These are phyloP conservation scores for Psilocybe azurescens DNA, from an alignment of 768 basidiomycete genomes.

Conservation along the genomic window DNA sequence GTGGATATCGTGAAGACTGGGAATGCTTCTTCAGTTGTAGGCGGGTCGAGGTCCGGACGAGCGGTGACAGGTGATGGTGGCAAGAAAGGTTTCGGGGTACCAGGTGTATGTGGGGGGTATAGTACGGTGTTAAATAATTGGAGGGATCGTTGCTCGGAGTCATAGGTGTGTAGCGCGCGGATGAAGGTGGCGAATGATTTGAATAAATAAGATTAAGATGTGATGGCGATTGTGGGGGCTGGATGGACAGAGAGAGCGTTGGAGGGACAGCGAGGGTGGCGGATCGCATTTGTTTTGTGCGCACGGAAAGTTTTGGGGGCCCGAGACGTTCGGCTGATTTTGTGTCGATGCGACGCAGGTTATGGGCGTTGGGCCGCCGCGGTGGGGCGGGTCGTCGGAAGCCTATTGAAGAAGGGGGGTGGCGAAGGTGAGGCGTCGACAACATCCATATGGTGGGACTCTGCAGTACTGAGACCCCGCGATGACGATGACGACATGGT, in stretches of 20 bases:
- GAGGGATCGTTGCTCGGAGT: constrained; percentile 39
- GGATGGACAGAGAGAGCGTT: constrained; percentile 37
- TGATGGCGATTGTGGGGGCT: constrained; percentile 56
- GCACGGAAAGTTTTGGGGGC: constrained; percentile 65
- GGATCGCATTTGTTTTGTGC: constrained; percentile 61
- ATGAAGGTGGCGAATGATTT: constrained; percentile 57
- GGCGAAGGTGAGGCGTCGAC: constrained; percentile 64
- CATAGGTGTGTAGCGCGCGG: constrained; percentile 47
- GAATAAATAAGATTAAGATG: constrained; percentile 66
- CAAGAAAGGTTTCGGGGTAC: constrained; percentile 45
- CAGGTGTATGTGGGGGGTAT: constrained; percentile 57
- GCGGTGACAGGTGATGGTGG: constrained; percentile 70
- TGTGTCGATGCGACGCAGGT: constrained; percentile 67
- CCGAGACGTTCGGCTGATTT: constrained; percentile 56
- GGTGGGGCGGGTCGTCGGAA: constrained; percentile 59
- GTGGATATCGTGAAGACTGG: constrained; percentile 84
- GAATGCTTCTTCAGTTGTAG: constrained; percentile 63
- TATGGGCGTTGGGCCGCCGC: constrained; percentile 66
- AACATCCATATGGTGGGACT: constrained; percentile 17
- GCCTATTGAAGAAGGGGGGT: constrained; percentile 66
- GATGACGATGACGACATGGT: constrained; percentile 36
- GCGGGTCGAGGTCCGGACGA: constrained; percentile 64
- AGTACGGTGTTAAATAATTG: constrained; percentile 55
- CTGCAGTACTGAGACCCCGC: constrained; percentile 16
- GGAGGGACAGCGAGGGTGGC: constrained; percentile 63